These are phyloP conservation scores for Phaeosphaeria sp. DNA, from an alignment of 2,329 filamentous ascomycete genomes.

Conservation along the genomic window DNA sequence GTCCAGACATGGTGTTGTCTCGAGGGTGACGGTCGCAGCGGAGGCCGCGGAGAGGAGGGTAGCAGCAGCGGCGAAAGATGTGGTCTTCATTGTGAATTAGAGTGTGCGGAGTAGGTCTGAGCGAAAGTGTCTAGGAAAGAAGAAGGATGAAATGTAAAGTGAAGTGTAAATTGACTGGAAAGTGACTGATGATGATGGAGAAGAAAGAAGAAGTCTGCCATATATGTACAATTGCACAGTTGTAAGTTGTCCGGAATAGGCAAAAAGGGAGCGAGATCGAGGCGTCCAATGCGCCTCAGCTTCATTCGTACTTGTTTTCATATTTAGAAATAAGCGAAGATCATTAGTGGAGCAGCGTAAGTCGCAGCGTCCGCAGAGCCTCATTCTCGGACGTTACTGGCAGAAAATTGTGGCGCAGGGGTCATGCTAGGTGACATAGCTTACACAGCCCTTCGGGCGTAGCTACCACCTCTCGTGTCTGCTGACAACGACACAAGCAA, in stretches of 20 bases:
- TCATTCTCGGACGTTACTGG: neutral
- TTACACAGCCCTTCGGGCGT: neutral
- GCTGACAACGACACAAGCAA: conserved; percentile 5
- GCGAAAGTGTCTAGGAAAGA: neutral
- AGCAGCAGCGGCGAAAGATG: conserved; percentile 4
- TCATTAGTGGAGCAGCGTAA: neutral
- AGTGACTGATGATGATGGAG: neutral
- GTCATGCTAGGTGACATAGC: neutral
- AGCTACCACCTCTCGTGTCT: neutral
- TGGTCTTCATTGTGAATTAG: conserved; percentile 10
- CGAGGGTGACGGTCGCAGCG: conserved; percentile 7
- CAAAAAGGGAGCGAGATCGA: neutral
- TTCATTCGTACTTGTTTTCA: neutral
- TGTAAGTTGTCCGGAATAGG: neutral
- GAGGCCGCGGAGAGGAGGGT: conserved; percentile 6
- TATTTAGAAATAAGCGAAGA: conserved; percentile 2
- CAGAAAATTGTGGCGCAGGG: conserved; percentile 3
- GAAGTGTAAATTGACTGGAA: neutral
- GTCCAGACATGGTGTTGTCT: neutral
- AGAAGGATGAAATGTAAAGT: neutral
- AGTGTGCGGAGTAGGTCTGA: neutral
- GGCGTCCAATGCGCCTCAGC: neutral
- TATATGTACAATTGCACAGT: neutral
- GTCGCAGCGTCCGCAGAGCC: neutral
- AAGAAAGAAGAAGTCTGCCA: neutral